phyloP scores from a whole-genome alignment of 1,284 basidiomycete genomes.

The Microbotryum intermedium region DNA sequence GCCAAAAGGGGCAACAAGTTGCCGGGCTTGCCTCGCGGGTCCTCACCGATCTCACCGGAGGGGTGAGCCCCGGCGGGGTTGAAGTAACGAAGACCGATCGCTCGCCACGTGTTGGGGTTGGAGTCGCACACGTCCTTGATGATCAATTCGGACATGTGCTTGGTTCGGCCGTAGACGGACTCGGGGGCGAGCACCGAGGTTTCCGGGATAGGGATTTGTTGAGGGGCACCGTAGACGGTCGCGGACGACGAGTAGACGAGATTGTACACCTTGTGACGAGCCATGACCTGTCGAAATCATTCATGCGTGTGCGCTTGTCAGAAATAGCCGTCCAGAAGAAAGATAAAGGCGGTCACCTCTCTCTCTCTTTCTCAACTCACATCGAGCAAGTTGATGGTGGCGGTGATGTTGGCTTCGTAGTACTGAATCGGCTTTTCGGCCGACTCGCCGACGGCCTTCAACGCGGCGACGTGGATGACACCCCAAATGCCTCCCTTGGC shows the following conservation, averaged over 20 bases:
- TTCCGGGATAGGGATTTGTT: slow-evolving; percentile 88
- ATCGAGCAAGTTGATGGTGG: slow-evolving; percentile 66
- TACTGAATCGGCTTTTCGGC: slow-evolving; percentile 86
- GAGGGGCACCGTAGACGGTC: slow-evolving; percentile 96
- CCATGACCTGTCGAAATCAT: slow-evolving; percentile 68
- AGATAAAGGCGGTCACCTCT: slow-evolving; percentile 21
- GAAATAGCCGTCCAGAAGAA: slow-evolving; percentile 1
- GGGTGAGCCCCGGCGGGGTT: slow-evolving; percentile 70
- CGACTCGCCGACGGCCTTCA: slow-evolving; percentile 98
- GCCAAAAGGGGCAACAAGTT: slow-evolving; percentile 91
- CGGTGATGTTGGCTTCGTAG: slow-evolving; percentile 83
- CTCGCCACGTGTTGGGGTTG: slow-evolving; percentile 63
- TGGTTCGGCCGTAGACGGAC: slow-evolving; percentile 91
- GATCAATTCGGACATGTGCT: slow-evolving; percentile 87
- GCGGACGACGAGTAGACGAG: slow-evolving; percentile 97
- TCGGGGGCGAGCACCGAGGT: slow-evolving; percentile 78
- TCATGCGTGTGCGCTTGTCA: not conserved
- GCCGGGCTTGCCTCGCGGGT: slow-evolving; percentile 86
- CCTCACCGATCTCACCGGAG: slow-evolving; percentile 91
- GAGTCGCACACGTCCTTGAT: slow-evolving; percentile 81
- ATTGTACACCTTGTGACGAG: slow-evolving; percentile 67
- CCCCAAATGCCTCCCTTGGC: slow-evolving; percentile 93
- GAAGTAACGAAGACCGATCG: slow-evolving; percentile 87
- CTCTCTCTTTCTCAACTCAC: slow-evolving; percentile 34
- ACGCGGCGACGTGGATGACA: slow-evolving; percentile 90